Percentiles rank a stretch among this genome's conserved stretches.
Evolutionary conservation across 345 rosid species (phyloP).

Genomic region (Salix suchowensis): DNA sequence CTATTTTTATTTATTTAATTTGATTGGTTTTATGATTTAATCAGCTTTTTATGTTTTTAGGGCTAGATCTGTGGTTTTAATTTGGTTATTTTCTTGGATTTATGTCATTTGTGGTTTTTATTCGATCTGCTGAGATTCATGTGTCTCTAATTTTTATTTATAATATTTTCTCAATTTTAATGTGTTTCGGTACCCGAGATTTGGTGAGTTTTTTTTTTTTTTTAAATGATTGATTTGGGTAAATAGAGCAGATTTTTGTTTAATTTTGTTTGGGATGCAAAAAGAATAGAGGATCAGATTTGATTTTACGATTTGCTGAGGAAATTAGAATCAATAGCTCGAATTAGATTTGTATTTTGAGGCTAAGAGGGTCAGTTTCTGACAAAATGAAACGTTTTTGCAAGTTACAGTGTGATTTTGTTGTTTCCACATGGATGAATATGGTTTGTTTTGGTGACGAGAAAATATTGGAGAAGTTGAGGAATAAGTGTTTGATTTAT

Average conservation of each 20-base stretch:
- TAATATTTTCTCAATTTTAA: not conserved
- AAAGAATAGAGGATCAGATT: not conserved
- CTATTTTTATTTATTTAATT: not conserved
- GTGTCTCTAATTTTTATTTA: not conserved
- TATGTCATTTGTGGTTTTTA: not conserved
- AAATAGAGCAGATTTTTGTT: not conserved
- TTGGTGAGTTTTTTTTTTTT: too few species aligned
- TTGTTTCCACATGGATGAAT: not conserved
- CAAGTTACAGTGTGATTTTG: not conserved
- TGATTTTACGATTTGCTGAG: not conserved
- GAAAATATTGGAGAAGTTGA: not conserved
- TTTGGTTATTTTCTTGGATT: not conserved
- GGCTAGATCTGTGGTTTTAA: slow-evolving; percentile 18
- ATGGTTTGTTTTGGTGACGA: not conserved
- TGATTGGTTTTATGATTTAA: too few species aligned
- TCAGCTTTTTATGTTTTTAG: not conserved
- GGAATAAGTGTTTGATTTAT: not conserved
- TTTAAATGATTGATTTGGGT: not conserved
- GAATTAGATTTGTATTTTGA: not conserved
- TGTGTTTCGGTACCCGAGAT: not conserved
- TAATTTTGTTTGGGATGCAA: not conserved
- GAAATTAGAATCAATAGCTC: not conserved
- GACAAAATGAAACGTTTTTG: not conserved
- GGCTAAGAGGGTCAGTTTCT: not conserved
- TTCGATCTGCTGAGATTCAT: slow-evolving; percentile 22